Base-by-base conservation (phyloP, 2,329 filamentous ascomycete species). In the Phyllosticta capitalensis region DNA sequence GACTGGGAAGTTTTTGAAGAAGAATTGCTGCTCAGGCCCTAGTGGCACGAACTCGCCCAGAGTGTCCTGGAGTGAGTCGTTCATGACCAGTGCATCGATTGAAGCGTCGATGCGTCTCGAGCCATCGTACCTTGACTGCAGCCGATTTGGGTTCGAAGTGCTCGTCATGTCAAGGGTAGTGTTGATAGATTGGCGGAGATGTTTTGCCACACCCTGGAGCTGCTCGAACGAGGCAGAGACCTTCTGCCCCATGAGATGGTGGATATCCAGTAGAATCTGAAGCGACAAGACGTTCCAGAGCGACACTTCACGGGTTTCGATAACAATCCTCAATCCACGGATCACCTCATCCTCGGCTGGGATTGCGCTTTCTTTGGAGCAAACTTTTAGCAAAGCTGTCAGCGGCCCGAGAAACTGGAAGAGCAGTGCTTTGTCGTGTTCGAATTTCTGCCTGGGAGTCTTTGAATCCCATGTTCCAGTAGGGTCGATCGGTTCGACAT, bases 241-340 rank as follows among this genome's bases (percentile, higher is more conserved):
- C 30, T 63, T 20, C 22, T 60, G 59, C 19, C 70, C 65, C 57
- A 72, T 66, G 24, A 62, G 62, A 60, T 72, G 67, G 61, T 73
- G 69, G 30, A 71, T 67, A 55, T 74, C 70, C 6, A 75, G 67
- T 14, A 70, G 65, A 22, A 72, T 62, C 51, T 71, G 68, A 12
- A 65, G 55, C 6, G 67, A 69, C 55, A 73, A 74, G 19, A 58
- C 67, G 28, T 72, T 60, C 61, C 65, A 68, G 2, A 70, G 54
- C 24, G 57, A 63, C 20, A 69, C 58, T 21, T 62, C 59, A 52
- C 67, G 68, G 10, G 65, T 70, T 52, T 67, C 63, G 52, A 61
- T 57, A 63, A 67, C 67, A 10, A 65, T 65, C 48, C 62, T 53
- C 14, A 74, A 61, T 17, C 66, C 65, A 52, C 59, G 33, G 24